Evolutionary conservation across 495 filamentous ascomycete species (phyloP), one percentile per base, ranked within the genome.

Genomic region (Penicillium subrubescens): DNA sequence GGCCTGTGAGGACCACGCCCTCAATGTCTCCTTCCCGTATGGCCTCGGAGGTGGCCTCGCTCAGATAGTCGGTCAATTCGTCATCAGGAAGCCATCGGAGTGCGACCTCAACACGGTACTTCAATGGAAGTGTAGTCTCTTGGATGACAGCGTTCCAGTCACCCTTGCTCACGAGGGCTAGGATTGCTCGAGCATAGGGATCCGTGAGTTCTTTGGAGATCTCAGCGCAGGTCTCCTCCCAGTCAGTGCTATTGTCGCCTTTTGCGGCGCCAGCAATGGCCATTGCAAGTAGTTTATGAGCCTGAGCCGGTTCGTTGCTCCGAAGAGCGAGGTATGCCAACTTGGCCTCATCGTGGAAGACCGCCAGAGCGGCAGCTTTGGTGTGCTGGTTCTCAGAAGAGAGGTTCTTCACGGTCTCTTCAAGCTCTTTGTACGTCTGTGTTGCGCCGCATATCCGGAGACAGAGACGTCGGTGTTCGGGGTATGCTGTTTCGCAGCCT

Each of bases 161-260:
- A 8, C 92, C 92, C 25, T 90, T 93, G 55, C 91, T 89, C 56
- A 97, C 92, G 57, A 93, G 88, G n/a, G 92, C 89, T n/a, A 97
- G 90, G 59, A 99, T 90, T 0, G 94, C 93, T 56, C 93, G 88
- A 11, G 95, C 85, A 70, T 97, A 97, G 0, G 93, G 92, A 67
- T 99, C 95, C 0, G 84, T 82, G 14, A 89, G 81, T 61, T 89
- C 85, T 46, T 85, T 84, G 29, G 84, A 84, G 71, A 92, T 89
- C 64, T 87, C 87, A 0, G 81, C 75, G 57, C 85, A 81, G 8
- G 82, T 82, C 31, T 84, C 76, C 80, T 83, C 78, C 83, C 84
- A 86, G 41, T 84, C 81, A 17, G 81, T 72, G 51, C 85, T 83
- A 25, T 81, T 81, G 17, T 83, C 82, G 6, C 81, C 83, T 57